phyloP scores from a whole-genome alignment of 2,329 filamentous ascomycete species.

The Colletotrichum lindemuthianum region DNA sequence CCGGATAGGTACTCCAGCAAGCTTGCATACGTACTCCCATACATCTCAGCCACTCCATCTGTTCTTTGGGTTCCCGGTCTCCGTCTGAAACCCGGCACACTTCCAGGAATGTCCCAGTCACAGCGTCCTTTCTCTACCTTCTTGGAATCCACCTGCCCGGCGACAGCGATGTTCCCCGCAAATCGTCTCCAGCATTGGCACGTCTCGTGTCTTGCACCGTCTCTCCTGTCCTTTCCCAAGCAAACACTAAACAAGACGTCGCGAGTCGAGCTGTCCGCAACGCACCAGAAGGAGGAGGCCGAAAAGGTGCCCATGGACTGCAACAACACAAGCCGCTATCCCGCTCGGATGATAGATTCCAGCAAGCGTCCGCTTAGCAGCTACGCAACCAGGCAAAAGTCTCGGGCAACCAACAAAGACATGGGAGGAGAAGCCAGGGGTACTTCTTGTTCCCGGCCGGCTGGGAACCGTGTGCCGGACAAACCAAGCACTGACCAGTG shows the following conservation, averaged over 20 bases:
- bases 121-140: neutral
- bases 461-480: conserved; percentile 23
- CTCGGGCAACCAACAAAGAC: conserved; percentile 14
- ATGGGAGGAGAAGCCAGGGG: conserved; percentile 1
- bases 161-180: conserved; percentile 32
- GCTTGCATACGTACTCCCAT: conserved; percentile 8
- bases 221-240: neutral
- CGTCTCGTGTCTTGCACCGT: conserved; percentile 20
- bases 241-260: conserved; percentile 14
- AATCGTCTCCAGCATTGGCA: conserved; percentile 8
- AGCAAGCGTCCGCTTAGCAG: conserved; percentile 1
- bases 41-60: conserved; percentile 27
- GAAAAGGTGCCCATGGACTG: conserved; percentile 8
- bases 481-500: conserved; percentile 29
- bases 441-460: conserved; percentile 26
- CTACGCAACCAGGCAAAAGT: neutral
- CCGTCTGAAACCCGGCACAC: conserved; percentile 32
- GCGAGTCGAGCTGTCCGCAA: conserved; percentile 9
- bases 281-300: neutral
- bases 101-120: conserved; percentile 17
- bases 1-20: neutral
- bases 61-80: conserved; percentile 21
- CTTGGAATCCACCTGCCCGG: neutral
- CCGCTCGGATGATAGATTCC: conserved; percentile 10
- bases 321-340: conserved; percentile 16